phyloP scores from a whole-genome alignment of 805 yeast species.

The Monosporozyma unispora region DNA sequence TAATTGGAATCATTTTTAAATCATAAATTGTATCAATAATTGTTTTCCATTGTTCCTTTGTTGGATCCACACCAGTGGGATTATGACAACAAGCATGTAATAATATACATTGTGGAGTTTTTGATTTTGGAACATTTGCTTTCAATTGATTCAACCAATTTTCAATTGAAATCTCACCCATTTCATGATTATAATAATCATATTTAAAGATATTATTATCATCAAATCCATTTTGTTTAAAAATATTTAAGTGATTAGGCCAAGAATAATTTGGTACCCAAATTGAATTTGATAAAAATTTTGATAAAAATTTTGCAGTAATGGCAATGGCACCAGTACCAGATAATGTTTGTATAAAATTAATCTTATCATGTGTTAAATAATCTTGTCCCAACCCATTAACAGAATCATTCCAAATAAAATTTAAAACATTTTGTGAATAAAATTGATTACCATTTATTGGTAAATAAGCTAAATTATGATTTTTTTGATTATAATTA shows the following conservation, averaged over 20 bases:
- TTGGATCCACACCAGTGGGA: conserved; percentile 93
- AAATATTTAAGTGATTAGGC: conserved; percentile 86
- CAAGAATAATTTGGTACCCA: conserved; percentile 84
- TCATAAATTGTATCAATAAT: conserved; percentile 55
- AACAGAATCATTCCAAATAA: conserved; percentile 59
- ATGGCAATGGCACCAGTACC: conserved; percentile 94
- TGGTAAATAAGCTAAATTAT: conserved; percentile 43
- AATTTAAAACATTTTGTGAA: conserved; percentile 56
- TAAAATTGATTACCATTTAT: conserved; percentile 71
- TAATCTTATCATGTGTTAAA: conserved; percentile 53
- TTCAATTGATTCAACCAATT: conserved; percentile 53
- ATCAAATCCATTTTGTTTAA: conserved; percentile 59
- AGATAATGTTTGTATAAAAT: conserved; percentile 80
- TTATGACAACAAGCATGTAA: conserved; percentile 95
- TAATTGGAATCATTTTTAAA: conserved; percentile 62
- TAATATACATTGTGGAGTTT: conserved; percentile 37
- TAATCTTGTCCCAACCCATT: conserved; percentile 43
- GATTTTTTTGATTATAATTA: conserved; percentile 42
- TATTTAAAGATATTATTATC: conserved; percentile 56
- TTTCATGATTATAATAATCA: conserved; percentile 50
- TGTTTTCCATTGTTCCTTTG: conserved; percentile 67
- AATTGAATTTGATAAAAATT: conserved; percentile 36
- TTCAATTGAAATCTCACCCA: conserved; percentile 44
- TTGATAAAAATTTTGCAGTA: conserved; percentile 66
- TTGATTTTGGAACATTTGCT: background rate